Evolutionary conservation across 2,329 filamentous ascomycete genomes (phyloP).

Genomic region (Phoma sp.): DNA sequence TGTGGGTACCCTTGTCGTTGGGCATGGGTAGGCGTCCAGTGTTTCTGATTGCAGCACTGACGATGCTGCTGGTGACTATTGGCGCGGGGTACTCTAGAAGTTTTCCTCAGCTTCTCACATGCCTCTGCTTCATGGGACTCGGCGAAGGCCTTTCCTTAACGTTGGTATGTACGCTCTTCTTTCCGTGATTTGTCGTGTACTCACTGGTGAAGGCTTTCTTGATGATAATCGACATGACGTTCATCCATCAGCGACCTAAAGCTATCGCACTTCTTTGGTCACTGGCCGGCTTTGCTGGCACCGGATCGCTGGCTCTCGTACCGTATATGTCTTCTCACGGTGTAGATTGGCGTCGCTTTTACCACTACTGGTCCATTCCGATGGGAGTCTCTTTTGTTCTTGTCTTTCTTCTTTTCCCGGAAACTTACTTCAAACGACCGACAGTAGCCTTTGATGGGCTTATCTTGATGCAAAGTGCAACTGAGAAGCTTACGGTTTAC

Average conservation of each 20-base stretch:
- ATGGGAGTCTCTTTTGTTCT: slow-evolving; percentile 33
- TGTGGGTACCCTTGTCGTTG: slow-evolving; percentile 49
- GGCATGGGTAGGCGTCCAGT: slow-evolving; percentile 49
- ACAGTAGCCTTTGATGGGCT: slow-evolving; percentile 52
- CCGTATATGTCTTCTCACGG: slow-evolving; percentile 36
- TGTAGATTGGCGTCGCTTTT: slow-evolving; percentile 44
- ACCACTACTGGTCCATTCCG: slow-evolving; percentile 39
- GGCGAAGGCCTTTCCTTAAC: slow-evolving; percentile 41
- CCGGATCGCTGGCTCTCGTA: slow-evolving; percentile 31
- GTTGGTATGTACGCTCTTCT: slow-evolving; percentile 25
- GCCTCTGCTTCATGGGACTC: slow-evolving; percentile 44
- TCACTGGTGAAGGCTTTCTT: slow-evolving; percentile 38
- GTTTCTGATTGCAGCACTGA: slow-evolving; percentile 38
- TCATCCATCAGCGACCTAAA: slow-evolving; percentile 48
- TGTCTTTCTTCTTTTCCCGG: slow-evolving; percentile 43
- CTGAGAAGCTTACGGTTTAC: slow-evolving; percentile 50
- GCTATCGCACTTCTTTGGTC: slow-evolving; percentile 47
- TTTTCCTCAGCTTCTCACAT: slow-evolving; percentile 38
- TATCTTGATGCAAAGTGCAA: slow-evolving; percentile 48
- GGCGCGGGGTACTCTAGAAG: slow-evolving; percentile 33
- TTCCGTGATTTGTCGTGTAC: neutral
- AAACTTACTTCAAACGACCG: slow-evolving; percentile 52
- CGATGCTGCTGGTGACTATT: slow-evolving; percentile 37
- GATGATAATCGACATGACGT: slow-evolving; percentile 50
- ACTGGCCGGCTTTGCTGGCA: slow-evolving; percentile 33